Percentiles rank a stretch among this genome's conserved stretches.
Conservation (phyloP, 176 grass and related monocot genomes). For the Triticum turgidum region DNA sequence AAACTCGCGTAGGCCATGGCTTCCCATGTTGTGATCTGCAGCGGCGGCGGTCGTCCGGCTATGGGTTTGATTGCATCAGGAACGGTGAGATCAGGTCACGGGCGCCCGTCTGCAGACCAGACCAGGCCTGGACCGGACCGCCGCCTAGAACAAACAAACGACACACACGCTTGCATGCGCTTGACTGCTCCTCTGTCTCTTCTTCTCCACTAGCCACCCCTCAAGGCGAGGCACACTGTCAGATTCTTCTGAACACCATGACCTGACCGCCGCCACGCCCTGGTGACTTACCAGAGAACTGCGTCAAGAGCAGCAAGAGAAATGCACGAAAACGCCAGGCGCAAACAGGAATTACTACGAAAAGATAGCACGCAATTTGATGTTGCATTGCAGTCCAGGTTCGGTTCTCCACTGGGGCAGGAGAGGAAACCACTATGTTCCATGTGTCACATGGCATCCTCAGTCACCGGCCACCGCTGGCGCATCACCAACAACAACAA, state of each 20-base stretch:
- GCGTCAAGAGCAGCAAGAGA: no score
- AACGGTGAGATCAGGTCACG: neutral
- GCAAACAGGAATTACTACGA: neutral
- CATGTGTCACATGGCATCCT: slow-evolving; percentile 6
- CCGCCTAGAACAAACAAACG: neutral
- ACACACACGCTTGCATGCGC: neutral
- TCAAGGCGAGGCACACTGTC: no score
- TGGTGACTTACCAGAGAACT: no score
- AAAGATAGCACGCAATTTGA: neutral
- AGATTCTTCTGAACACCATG: no score
- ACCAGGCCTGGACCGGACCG: neutral
- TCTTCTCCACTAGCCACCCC: neutral
- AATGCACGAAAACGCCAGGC: neutral
- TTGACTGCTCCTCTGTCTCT: neutral
- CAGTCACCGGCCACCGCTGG: neutral
- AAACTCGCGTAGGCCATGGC: no score
- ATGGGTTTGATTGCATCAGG: no score
- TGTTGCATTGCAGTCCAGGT: slow-evolving; percentile 15
- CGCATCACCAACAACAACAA: neutral
- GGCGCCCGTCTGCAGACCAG: neutral
- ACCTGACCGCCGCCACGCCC: no score
- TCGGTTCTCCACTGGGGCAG: neutral
- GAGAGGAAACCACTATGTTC: neutral
- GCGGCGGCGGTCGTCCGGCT: neutral
- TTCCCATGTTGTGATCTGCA: neutral